Conservation (phyloP, 768 basidiomycete genomes). For the Boletus huronensis region DNA sequence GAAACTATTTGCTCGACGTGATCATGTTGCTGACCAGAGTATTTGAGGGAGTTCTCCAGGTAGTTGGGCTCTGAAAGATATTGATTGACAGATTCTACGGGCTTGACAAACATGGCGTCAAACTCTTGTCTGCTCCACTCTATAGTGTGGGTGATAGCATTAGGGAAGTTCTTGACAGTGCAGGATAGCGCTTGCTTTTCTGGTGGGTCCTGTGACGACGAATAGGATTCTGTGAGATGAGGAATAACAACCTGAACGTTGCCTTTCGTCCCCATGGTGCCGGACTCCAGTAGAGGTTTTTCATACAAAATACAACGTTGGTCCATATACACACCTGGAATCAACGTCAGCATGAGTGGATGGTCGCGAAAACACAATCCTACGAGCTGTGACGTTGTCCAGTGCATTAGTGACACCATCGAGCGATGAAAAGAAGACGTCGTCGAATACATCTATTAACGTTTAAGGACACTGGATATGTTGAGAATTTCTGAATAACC, state of each 20-base stretch:
- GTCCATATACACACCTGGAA: constrained; percentile 94
- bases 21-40: constrained; percentile 87
- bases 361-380: constrained; percentile 27
- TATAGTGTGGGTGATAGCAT: constrained; percentile 96
- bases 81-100: constrained; percentile 88
- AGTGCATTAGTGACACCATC: constrained; percentile 97
- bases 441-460: constrained; percentile 73
- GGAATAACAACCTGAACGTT: constrained; percentile 96
- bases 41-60: constrained; percentile 85
- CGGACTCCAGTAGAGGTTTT: constrained; percentile 95
- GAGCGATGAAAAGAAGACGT: constrained; percentile 80
- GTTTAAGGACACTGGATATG: constrained; percentile 11
- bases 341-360: background rate
- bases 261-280: constrained; percentile 97
- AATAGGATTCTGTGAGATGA: constrained; percentile 92
- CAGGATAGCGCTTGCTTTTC: constrained; percentile 97
- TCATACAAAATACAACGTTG: constrained; percentile 95
- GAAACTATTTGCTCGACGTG: constrained; percentile 86
- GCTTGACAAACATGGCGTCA: constrained; percentile 90
- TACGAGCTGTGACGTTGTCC: constrained; percentile 95
- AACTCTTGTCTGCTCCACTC: constrained; percentile 98
- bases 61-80: constrained; percentile 97
- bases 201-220: constrained; percentile 96
- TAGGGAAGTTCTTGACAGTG: constrained; percentile 98
- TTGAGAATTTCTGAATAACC: constrained; percentile 27